A percentile compares a stretch with the other conserved stretches of the same genome.
These are phyloP conservation scores for Wickerhamia fluorescens DNA, from an alignment of 805 yeast genomes.

Conservation along the genomic window DNA sequence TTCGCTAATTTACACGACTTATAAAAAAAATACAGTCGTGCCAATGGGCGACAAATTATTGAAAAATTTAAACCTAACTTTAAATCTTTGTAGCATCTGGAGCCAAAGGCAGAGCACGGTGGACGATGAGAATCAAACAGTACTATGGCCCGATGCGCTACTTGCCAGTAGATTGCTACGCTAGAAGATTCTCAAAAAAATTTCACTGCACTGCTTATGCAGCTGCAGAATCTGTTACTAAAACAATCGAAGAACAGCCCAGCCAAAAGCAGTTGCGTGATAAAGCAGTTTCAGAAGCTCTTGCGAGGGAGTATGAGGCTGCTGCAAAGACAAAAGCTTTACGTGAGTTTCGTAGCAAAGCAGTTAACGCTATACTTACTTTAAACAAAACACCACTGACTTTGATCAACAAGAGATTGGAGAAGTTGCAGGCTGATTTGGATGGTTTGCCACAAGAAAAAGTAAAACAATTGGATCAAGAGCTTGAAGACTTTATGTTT, in stretches of 20 bases:
- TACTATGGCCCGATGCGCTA: too few relatives aligned
- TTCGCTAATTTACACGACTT: too few relatives aligned
- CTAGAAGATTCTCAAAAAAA: too few relatives aligned
- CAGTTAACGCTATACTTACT: constrained; percentile 19
- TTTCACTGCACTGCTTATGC: too few relatives aligned
- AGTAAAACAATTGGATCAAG: constrained; percentile 33
- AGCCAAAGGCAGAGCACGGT: too few relatives aligned
- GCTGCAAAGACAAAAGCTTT: constrained; percentile 26
- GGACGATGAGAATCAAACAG: too few relatives aligned
- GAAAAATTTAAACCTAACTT: too few relatives aligned
- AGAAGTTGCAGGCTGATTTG: constrained; percentile 24
- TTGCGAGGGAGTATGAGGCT: constrained; percentile 38
- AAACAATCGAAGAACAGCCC: constrained; percentile 6
- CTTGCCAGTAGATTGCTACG: too few relatives aligned
- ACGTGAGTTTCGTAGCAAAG: constrained; percentile 23
- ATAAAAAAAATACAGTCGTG: too few relatives aligned
- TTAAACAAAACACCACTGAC: constrained; percentile 30
- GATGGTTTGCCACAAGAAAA: constrained; percentile 22
- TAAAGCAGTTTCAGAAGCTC: constrained; percentile 34
- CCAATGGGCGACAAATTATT: too few relatives aligned
- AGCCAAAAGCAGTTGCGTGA: constrained; percentile 30
- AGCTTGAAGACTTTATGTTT: constrained; percentile 32
- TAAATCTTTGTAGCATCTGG: too few relatives aligned
- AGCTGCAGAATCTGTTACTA: too few relatives aligned
- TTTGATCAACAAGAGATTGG: constrained; percentile 22